Conservation (phyloP, 2,329 filamentous ascomycete species). For the Aspergillus quadrilineatus region DNA sequence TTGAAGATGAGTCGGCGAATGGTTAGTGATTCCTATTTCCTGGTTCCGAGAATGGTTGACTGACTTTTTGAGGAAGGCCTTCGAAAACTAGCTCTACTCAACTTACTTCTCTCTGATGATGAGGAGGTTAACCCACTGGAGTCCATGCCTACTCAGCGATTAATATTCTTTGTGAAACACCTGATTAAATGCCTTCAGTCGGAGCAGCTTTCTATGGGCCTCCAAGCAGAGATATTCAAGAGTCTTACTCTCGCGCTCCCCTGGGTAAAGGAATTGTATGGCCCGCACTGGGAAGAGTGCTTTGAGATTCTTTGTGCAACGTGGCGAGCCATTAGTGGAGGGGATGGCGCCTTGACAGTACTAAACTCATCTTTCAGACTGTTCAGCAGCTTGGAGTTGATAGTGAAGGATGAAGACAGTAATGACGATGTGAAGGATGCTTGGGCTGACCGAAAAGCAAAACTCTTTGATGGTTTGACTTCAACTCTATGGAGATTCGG, state of each 20-base stretch:
- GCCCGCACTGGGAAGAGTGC: slow-evolving; percentile 75
- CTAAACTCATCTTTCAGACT: slow-evolving; percentile 73
- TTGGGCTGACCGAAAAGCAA: slow-evolving; percentile 60
- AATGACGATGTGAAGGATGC: slow-evolving; percentile 86
- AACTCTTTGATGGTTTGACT: slow-evolving; percentile 58
- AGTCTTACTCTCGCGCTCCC: slow-evolving; percentile 62
- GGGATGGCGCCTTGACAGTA: slow-evolving; percentile 58
- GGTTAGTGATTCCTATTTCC: slow-evolving; percentile 32
- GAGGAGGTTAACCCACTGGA: slow-evolving; percentile 51
- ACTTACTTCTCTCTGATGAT: slow-evolving; percentile 51
- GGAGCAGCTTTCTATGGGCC: slow-evolving; percentile 47
- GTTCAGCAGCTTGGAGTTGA: slow-evolving; percentile 59
- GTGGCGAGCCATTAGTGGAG: slow-evolving; percentile 54
- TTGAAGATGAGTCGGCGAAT: slow-evolving; percentile 43
- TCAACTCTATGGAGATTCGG: slow-evolving; percentile 42
- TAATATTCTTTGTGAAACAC: slow-evolving; percentile 80
- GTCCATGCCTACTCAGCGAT: slow-evolving; percentile 58
- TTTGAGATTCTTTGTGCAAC: slow-evolving; percentile 59
- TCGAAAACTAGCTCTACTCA: slow-evolving; percentile 54
- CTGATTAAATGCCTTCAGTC: slow-evolving; percentile 70
- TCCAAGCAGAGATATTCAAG: slow-evolving; percentile 43
- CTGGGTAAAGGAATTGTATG: slow-evolving; percentile 77
- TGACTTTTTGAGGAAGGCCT: slow-evolving; percentile 36
- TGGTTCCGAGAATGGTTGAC: background rate
- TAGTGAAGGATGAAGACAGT: slow-evolving; percentile 59